Evolutionary conservation across 1,284 basidiomycete species (phyloP).

Genomic region (Flammula alnicola): DNA sequence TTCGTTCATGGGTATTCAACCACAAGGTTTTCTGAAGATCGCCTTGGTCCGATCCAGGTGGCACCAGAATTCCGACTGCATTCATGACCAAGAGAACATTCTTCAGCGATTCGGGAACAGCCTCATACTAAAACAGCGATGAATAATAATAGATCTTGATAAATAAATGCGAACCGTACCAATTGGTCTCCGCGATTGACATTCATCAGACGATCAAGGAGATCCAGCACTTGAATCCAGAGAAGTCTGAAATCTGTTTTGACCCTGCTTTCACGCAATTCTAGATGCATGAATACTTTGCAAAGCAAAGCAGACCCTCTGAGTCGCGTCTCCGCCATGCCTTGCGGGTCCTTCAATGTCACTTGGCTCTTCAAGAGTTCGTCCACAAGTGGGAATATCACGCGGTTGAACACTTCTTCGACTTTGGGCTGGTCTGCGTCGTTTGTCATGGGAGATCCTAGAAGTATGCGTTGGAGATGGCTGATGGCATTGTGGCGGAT

Average conservation of each 20-base stretch:
- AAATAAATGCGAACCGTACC: slow-evolving; percentile 52
- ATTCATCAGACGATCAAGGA: slow-evolving; percentile 89
- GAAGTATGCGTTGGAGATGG: slow-evolving; percentile 86
- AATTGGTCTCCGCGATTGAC: slow-evolving; percentile 84
- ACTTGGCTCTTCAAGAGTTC: slow-evolving; percentile 89
- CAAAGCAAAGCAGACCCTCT: slow-evolving; percentile 88
- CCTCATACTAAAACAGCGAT: slow-evolving; percentile 73
- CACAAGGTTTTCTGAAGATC: slow-evolving; percentile 80
- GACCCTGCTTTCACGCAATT: slow-evolving; percentile 73
- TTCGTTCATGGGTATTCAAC: slow-evolving; percentile 81
- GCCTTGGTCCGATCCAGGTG: slow-evolving; percentile 60
- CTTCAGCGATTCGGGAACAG: slow-evolving; percentile 94
- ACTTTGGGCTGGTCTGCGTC: slow-evolving; percentile 64
- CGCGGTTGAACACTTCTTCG: slow-evolving; percentile 86
- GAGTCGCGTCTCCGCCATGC: slow-evolving; percentile 89
- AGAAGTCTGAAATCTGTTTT: slow-evolving; percentile 74
- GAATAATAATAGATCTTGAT: background rate
- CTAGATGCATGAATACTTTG: slow-evolving; percentile 95
- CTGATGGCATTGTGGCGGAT: slow-evolving; percentile 86
- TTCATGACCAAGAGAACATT: slow-evolving; percentile 98
- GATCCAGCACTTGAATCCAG: slow-evolving; percentile 93
- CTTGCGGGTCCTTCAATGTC: slow-evolving; percentile 79
- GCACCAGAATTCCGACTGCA: slow-evolving; percentile 81
- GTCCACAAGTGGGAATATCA: slow-evolving; percentile 92
- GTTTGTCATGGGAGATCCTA: slow-evolving; percentile 74